Base-by-base conservation (phyloP, 2,329 filamentous ascomycete genomes). In the Claviceps spartinae region DNA sequence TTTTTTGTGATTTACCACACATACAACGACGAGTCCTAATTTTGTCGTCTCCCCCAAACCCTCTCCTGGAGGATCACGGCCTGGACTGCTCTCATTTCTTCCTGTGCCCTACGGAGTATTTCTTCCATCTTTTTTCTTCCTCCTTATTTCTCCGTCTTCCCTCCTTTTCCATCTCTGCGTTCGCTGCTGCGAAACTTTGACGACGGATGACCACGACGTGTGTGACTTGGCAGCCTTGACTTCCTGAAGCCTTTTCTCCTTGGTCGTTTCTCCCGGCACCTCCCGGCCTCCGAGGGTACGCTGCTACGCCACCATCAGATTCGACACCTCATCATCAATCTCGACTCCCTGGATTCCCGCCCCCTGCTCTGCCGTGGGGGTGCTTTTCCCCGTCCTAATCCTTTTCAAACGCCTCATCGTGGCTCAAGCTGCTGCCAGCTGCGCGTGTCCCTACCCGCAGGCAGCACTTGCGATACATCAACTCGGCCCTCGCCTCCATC, bases 241-340 rank as follows among this genome's bases (percentile, higher is more conserved):
- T 49, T 53, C 52, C 30, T 54, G 50, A 48, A 20, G 48, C 50
- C 38, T 45, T 34, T n/a, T 37, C 24, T 51, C 42, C 45, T 48
- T 52, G 42, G 37, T 49, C 50, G 42, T 20, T 47, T 53, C 52
- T 54, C 18, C 16, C 38, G 55, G 56, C 52, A 50, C 49, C 55
- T 48, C 49, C 52, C 42, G 52, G 47, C 30, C 49, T 47, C 48
- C 43, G 48, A 52, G 54, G 47, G 48, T 49, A 53, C 55, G 53
- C 51, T 53, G 45, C 47, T 51, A 54, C 55, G 54, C 56, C 53
- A 55, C 56, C 41, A 38, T 24, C 48, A 16, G 20, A 24, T 47
- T 54, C 43, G 47, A 48, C 45, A 43, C 24, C 43, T 52, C 42
- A 8, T 47, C 40, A 18, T 20, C 38, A 34, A 34, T 24, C 34